phyloP scores from a whole-genome alignment of 306 rosid genomes.

The Elaeagnus macrophylla region DNA sequence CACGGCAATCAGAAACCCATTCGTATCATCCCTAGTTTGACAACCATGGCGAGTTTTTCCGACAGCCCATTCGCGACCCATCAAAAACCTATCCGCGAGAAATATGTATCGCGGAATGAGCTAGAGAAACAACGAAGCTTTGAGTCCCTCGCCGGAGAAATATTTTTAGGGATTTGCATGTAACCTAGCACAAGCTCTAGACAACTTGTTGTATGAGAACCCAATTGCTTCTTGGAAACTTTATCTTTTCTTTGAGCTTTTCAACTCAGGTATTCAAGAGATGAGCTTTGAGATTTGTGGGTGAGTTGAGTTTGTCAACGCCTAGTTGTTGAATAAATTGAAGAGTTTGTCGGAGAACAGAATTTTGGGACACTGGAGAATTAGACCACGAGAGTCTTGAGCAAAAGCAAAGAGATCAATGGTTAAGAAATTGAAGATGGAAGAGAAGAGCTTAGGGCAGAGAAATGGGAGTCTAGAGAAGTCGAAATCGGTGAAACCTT shows the following conservation, averaged over 20 bases:
- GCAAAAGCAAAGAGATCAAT: constrained; percentile 33
- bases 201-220: constrained; percentile 42
- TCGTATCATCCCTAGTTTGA: too few species aligned
- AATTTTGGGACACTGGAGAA: constrained; percentile 63
- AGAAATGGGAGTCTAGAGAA: constrained; percentile 47
- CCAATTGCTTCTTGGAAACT: constrained; percentile 43
- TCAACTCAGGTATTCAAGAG: constrained; percentile 61
- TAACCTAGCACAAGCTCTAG: constrained; percentile 30
- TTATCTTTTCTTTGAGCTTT: constrained; percentile 40
- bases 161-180: too few species aligned
- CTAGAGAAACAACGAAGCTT: too few species aligned
- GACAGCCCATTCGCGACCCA: too few species aligned
- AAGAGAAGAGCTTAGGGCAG: constrained; percentile 52
- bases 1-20: too few species aligned
- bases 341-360: constrained; percentile 58
- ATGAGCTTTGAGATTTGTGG: constrained; percentile 50
- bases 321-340: constrained; percentile 45
- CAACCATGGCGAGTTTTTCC: too few species aligned
- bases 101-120: too few species aligned
- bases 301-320: constrained; percentile 23
- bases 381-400: constrained; percentile 28
- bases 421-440: constrained; percentile 47
- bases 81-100: too few species aligned
- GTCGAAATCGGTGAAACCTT: constrained; percentile 64
- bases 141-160: too few species aligned